Percentiles rank a stretch among this genome's conserved stretches.
phyloP scores from a whole-genome alignment of 2,329 filamentous ascomycete species.

The Alternaria solani region DNA sequence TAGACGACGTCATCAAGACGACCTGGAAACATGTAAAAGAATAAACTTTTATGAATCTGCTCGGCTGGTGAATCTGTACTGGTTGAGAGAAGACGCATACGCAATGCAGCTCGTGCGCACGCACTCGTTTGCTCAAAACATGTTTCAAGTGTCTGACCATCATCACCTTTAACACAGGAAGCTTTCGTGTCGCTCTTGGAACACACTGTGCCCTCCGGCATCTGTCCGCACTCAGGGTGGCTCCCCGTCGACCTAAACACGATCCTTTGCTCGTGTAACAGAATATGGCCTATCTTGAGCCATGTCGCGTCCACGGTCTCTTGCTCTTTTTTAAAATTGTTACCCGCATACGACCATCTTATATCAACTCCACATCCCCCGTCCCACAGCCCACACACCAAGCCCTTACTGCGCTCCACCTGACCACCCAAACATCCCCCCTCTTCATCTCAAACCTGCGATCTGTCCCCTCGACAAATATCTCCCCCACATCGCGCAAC shows the following conservation, averaged over 20 bases:
- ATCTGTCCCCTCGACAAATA: conserved; percentile 68
- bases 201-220: neutral
- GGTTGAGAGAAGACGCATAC: neutral
- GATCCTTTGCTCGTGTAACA: neutral
- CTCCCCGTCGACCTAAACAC: neutral
- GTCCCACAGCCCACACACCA: conserved; percentile 65
- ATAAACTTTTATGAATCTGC: neutral
- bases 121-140: neutral
- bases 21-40: neutral
- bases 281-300: neutral
- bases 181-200: neutral
- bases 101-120: neutral
- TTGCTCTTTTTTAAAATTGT: neutral
- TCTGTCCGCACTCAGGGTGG: neutral
- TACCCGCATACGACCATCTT: conserved; percentile 22
- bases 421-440: conserved; percentile 66
- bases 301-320: neutral
- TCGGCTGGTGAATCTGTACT: neutral
- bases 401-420: conserved; percentile 66
- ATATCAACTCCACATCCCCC: conserved; percentile 74
- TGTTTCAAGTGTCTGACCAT: neutral
- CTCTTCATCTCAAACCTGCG: conserved; percentile 56
- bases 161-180: neutral
- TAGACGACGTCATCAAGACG: neutral
- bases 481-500: conserved; percentile 66